Percentiles rank a stretch among this genome's conserved stretches.
These are phyloP conservation scores for Petunia secreta DNA, from an alignment of 257 asterid species.

Conservation along the genomic window DNA sequence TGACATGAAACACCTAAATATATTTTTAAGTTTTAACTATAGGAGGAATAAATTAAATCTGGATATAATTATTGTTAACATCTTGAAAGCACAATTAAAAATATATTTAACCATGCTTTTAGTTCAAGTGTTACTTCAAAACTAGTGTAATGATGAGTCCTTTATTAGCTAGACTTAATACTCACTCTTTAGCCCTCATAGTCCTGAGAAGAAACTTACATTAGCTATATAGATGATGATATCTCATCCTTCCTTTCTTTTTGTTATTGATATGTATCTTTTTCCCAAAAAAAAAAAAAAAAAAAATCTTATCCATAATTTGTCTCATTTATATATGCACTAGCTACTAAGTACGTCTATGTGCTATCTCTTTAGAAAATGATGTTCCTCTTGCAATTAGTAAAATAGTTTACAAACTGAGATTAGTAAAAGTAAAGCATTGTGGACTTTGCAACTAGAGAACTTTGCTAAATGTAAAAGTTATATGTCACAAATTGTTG, in stretches of 20 bases:
- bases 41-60: neutral
- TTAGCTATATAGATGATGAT: slow-evolving; percentile 56
- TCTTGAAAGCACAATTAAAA: neutral
- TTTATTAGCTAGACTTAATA: slow-evolving; percentile 37
- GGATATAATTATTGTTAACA: neutral
- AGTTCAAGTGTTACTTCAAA: slow-evolving; percentile 57
- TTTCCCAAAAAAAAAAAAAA: neutral
- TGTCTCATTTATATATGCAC: neutral
- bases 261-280: neutral
- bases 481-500: too few species aligned
- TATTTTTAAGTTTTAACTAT: neutral
- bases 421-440: neutral
- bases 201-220: slow-evolving; percentile 44
- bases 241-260: slow-evolving; percentile 34
- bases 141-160: slow-evolving; percentile 34
- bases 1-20: neutral
- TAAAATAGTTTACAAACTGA: neutral
- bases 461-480: too few species aligned
- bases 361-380: neutral
- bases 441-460: neutral
- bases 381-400: neutral
- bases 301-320: neutral
- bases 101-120: slow-evolving; percentile 19
- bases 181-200: slow-evolving; percentile 41
- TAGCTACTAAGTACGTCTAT: neutral